Conservation (phyloP, 768 basidiomycete species). For the Lactarius hengduanensis region DNA sequence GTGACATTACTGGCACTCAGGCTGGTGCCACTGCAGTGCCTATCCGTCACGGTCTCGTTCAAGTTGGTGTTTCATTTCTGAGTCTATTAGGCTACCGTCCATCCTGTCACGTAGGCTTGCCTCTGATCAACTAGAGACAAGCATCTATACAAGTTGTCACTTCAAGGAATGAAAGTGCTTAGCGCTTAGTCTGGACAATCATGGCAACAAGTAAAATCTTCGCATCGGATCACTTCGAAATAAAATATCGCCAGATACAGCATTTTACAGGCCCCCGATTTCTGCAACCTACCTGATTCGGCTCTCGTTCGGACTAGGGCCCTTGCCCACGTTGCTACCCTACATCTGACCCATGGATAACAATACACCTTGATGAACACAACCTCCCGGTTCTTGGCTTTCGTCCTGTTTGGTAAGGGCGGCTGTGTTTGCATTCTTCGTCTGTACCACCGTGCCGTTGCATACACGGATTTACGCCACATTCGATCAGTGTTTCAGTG, state of each 20-base stretch:
- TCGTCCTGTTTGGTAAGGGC: neutral
- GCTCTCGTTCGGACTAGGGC: neutral
- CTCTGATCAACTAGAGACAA: neutral
- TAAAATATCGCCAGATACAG: neutral
- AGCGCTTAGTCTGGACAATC: neutral
- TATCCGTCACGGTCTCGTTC: neutral
- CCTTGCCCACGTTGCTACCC: neutral
- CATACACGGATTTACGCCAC: neutral
- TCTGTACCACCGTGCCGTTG: neutral
- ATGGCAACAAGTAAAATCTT: slow-evolving; percentile 12
- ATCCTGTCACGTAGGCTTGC: neutral
- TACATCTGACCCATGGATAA: neutral
- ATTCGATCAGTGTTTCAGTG: slow-evolving; percentile 17
- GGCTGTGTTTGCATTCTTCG: neutral
- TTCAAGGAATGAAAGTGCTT: neutral
- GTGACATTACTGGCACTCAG: neutral
- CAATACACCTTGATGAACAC: neutral
- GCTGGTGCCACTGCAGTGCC: no score
- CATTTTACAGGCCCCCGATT: neutral
- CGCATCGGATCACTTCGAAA: slow-evolving; percentile 7
- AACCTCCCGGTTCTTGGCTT: neutral
- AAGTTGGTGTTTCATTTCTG: neutral
- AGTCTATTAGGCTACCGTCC: neutral
- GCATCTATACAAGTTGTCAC: neutral
- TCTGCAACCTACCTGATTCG: neutral